Base-by-base conservation (phyloP, 1,284 basidiomycete species). In the Cryptococcus sp. region DNA sequence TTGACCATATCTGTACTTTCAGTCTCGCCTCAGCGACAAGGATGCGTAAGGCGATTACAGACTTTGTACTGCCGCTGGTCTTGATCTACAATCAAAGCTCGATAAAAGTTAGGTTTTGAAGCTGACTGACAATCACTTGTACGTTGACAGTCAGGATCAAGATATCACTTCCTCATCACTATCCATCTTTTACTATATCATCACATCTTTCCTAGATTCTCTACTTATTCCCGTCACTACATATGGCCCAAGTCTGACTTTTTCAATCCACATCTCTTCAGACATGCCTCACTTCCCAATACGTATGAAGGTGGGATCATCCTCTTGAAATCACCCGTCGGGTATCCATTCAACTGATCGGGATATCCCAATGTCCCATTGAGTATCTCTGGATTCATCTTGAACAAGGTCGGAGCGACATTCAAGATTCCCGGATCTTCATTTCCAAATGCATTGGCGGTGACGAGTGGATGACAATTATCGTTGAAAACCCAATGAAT, bases 401-500 rank as follows among this genome's bases (percentile, higher is more conserved):
- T 52, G 45, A 57, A 57, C 14, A 52, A 36, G 36, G 54, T 52
- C 10, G 38, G 41, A 30, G 49, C 55, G 50, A 57, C 34, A 36
- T 50, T 57, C 2, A 50, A 35, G 15, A 57, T 41, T 38, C 55
- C 55, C 14, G 55, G 55, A 33, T 57, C 55, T n/a, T 57, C 55
- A 14, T 5, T 15, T 10, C 42, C 36, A 38, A 57, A 52, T 5
- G 55, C 50, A 34, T 55, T 44, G 44, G 46, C 50, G 44, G 49
- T 55, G 43, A 57, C 48, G 7, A 46, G 44, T 4, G 55, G 55
- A 15, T 46, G 44, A 45, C 55, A 57, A 36, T 57, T 52, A 37
- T 57, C 50, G 50, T 57, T 57, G 50, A 57, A 57, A 23, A 55
- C 50, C 23, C 37, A 57, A 34, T 57, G 55, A 15, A 57, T 57